Evolutionary conservation across 2,329 filamentous ascomycete species (phyloP).

Genomic region (Alternaria arbusti): DNA sequence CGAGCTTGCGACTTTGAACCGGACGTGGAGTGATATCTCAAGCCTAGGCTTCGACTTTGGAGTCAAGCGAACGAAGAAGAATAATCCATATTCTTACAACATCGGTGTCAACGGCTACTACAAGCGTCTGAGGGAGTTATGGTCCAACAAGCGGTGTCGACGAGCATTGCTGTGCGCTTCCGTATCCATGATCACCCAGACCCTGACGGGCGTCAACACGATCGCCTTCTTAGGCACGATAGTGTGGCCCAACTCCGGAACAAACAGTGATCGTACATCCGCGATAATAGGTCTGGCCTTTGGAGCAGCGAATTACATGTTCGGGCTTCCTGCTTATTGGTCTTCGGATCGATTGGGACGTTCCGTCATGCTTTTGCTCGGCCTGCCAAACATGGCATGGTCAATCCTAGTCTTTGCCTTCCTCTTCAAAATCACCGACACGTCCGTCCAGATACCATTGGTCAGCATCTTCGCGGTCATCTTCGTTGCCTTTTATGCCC

Average conservation of each 20-base stretch:
- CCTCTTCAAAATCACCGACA: conserved; percentile 19
- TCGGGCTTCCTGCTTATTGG: conserved; percentile 29
- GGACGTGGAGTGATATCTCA: conserved; percentile 9
- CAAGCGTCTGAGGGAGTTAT: conserved; percentile 20
- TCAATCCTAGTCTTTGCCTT: conserved; percentile 31
- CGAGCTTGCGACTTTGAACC: conserved; percentile 1
- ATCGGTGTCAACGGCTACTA: conserved; percentile 32
- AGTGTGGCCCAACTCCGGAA: conserved; percentile 17
- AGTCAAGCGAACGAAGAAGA: not conserved
- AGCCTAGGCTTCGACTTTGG: conserved; percentile 15
- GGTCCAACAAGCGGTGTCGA: conserved; percentile 25
- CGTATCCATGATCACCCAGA: conserved; percentile 27
- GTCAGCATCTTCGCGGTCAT: conserved; percentile 24
- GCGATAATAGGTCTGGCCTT: conserved; percentile 27
- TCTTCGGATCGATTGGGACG: conserved; percentile 25
- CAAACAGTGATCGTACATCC: conserved; percentile 5
- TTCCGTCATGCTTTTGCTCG: conserved; percentile 25
- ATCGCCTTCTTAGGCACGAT: conserved; percentile 26
- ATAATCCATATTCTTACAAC: conserved; percentile 27
- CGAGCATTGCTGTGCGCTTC: conserved; percentile 23
- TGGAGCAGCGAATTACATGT: conserved; percentile 26
- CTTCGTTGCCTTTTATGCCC: conserved; percentile 26
- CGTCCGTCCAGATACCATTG: conserved; percentile 14
- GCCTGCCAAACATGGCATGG: conserved; percentile 33
- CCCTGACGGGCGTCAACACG: conserved; percentile 18